These are phyloP conservation scores for Eucalyptus regnans DNA, from an alignment of 345 rosid species.

Conservation along the genomic window DNA sequence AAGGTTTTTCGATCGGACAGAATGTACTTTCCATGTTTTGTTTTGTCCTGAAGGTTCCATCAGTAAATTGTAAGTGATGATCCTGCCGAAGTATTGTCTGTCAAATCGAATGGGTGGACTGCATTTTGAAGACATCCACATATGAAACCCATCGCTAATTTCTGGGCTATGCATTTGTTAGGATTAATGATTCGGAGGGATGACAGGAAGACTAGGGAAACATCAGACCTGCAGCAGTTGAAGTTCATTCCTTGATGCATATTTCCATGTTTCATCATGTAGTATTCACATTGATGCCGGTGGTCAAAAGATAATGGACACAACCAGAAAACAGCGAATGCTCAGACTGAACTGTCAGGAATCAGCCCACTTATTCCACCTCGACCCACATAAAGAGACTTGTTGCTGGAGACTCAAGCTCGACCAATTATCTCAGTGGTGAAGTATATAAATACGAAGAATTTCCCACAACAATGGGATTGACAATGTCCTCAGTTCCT, in stretches of 20 bases:
- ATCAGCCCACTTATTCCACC: too few relatives aligned
- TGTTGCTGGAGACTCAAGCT: conserved; percentile 15
- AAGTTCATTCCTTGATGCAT: too few relatives aligned
- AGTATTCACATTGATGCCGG: too few relatives aligned
- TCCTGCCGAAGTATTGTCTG: background rate
- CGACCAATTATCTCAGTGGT: conserved; percentile 12
- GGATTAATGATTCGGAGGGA: background rate
- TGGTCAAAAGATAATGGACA: too few relatives aligned
- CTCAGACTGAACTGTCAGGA: too few relatives aligned
- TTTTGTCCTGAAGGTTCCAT: background rate
- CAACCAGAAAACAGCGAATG: too few relatives aligned
- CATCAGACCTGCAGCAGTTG: too few relatives aligned
- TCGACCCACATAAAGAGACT: conserved; percentile 31
- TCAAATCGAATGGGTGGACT: background rate
- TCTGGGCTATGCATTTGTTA: background rate
- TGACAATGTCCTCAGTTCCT: conserved; percentile 7
- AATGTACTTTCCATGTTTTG: background rate
- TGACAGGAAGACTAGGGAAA: background rate
- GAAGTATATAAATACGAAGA: conserved; percentile 34
- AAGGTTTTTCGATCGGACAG: background rate
- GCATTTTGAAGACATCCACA: background rate
- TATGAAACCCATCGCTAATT: background rate
- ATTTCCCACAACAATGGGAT: conserved; percentile 13
- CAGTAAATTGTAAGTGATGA: background rate
- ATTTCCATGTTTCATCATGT: too few relatives aligned